Evolutionary conservation across 225 moss, liverwort and hornwort species (phyloP), one percentile per base, ranked within the genome.

Genomic region (Pseudisothecium myosuroides): DNA sequence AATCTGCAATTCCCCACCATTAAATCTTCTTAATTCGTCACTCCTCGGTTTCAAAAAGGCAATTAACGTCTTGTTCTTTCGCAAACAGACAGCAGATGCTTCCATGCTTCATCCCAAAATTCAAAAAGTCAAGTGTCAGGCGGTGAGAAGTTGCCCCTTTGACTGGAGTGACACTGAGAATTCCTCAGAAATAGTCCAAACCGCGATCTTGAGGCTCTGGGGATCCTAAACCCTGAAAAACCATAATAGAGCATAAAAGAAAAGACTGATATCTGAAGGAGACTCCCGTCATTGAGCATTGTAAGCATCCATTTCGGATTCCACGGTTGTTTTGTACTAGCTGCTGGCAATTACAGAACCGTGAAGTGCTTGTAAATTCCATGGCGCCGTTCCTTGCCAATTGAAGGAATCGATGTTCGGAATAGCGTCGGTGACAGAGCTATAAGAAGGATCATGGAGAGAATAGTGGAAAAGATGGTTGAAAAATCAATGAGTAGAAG

Each of bases 171-270:
- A 39, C 54, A 47, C 12, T 34, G 58, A 72, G 34, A 73, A 17
- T 45, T 73, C 43, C 32, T 58, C 29, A 8, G 52, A 2, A 52
- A 3, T 21, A 76, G 2, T 50, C 50, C 34, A 21, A 75, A 28
- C 50, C 32, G 10, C 20, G 7, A 34, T 19, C 74, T 49, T 32
- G 12, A 49, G 11, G 19, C 29, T 11, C 47, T 47, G 47, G 49
- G 49, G 15, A 49, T 49, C 49, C 4, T 75, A 49, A 75, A 75
- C 75, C 75, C 16, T 39, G 5, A 39, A 62, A 41, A 7, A 23
- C n/a, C 21, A 8, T 2, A 23, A 13, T 22, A 68, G n/a, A n/a
- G n/a, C n/a, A n/a, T n/a, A n/a, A 1, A 14, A 8, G 4, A 3
- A 67, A 20, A 20, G 20, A 4, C 24, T 45, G 45, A 47, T 12